A percentile compares a stretch with the other conserved stretches of the same genome.
These are phyloP conservation scores for Chenopodium berlandieri DNA, from an alignment of 148 eudicot species.

Conservation along the genomic window DNA sequence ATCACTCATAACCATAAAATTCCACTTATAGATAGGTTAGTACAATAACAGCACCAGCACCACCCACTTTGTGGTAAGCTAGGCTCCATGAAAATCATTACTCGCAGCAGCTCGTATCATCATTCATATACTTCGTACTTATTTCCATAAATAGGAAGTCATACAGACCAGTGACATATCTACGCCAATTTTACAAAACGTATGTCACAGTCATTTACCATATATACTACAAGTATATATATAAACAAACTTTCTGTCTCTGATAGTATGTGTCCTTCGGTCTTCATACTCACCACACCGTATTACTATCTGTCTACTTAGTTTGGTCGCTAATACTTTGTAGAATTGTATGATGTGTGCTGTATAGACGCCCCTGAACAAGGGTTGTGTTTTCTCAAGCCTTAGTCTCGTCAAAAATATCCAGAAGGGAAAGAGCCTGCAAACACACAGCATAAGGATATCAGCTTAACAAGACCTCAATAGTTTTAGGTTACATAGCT, in stretches of 20 bases:
- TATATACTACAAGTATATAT: no score
- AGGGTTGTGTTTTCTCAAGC: slow-evolving; percentile 26
- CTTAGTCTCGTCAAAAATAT: slow-evolving; percentile 44
- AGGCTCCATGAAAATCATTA: background rate
- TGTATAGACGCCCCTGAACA: background rate
- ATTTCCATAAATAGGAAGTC: slow-evolving; percentile 11
- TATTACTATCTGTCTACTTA: slow-evolving; percentile 7
- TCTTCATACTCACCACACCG: slow-evolving; percentile 6
- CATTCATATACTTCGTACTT: background rate
- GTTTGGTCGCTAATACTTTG: slow-evolving; percentile 1
- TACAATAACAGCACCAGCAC: slow-evolving; percentile 5
- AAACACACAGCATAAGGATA: slow-evolving; percentile 9
- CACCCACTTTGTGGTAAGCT: background rate
- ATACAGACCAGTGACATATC: slow-evolving; percentile 10
- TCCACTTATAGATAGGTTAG: background rate
- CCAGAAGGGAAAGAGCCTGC: slow-evolving; percentile 75
- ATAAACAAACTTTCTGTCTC: background rate
- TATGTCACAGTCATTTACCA: background rate
- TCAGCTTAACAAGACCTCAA: background rate
- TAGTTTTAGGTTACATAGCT: background rate
- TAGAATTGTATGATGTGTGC: background rate
- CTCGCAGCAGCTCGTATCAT: background rate
- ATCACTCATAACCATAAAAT: background rate
- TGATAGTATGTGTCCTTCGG: background rate
- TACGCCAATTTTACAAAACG: slow-evolving; percentile 23